Conservation (phyloP, 306 rosid genomes). For the Pueraria montana region DNA sequence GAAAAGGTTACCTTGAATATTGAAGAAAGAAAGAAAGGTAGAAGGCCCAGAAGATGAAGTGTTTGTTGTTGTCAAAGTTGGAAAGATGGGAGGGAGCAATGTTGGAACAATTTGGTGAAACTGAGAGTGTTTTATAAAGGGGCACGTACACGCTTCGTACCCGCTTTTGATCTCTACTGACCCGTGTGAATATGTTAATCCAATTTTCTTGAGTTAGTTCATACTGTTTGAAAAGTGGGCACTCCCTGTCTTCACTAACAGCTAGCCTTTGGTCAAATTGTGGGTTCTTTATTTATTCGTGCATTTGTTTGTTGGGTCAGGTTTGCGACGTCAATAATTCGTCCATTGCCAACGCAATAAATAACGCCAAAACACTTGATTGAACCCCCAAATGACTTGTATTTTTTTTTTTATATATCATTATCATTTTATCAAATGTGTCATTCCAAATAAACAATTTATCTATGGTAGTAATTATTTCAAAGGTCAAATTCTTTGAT, state of each 20-base stretch:
- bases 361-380: neutral
- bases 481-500: neutral
- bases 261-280: slow-evolving; percentile 57
- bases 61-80: neutral
- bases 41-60: slow-evolving; percentile 12
- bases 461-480: neutral
- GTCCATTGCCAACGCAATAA: neutral
- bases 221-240: slow-evolving; percentile 50
- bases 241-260: slow-evolving; percentile 23
- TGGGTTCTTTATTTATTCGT: slow-evolving; percentile 51
- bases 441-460: slow-evolving; percentile 2
- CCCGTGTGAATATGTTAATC: slow-evolving; percentile 52
- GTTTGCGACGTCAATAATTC: slow-evolving; percentile 23
- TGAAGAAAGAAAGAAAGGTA: neutral
- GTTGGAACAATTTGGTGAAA: neutral
- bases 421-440: neutral
- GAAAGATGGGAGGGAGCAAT: neutral
- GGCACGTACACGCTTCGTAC: slow-evolving; percentile 44
- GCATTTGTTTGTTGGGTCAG: neutral
- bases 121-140: slow-evolving; percentile 18
- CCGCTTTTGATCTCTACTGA: neutral
- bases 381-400: neutral
- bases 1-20: slow-evolving; percentile 41
- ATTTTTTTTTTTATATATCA: neutral
- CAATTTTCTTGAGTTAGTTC: slow-evolving; percentile 22